Evolutionary conservation across 225 moss, liverwort and hornwort genomes (phyloP).

Genomic region (Bryum argenteum): DNA sequence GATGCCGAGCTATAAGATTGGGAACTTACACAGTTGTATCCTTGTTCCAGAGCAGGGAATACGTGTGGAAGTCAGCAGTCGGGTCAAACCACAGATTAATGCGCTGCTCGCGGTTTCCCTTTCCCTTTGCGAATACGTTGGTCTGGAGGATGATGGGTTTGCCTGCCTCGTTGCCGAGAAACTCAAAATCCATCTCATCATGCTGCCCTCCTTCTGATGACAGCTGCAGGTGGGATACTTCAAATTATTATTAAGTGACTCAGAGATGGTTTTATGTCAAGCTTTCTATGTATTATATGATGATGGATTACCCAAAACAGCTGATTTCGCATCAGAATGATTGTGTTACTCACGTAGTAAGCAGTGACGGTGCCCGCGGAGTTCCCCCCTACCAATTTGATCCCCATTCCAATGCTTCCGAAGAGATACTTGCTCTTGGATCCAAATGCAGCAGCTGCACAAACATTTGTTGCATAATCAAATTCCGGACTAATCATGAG

Average conservation of each 20-base stretch:
- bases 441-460: slow-evolving; percentile 62
- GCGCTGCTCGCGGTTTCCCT: slow-evolving; percentile 60
- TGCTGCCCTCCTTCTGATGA: slow-evolving; percentile 51
- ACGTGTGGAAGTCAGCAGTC: slow-evolving; percentile 54
- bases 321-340: too few relatives aligned
- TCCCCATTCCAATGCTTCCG: slow-evolving; percentile 59
- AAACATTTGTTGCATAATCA: slow-evolving; percentile 13
- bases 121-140: slow-evolving; percentile 60
- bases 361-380: slow-evolving; percentile 67
- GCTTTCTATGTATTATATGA: too few relatives aligned
- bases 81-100: slow-evolving; percentile 67
- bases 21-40: slow-evolving; percentile 48
- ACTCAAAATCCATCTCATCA: slow-evolving; percentile 73
- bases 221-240: slow-evolving; percentile 40
- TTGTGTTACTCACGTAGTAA: slow-evolving; percentile 49
- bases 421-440: slow-evolving; percentile 49
- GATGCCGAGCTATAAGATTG: slow-evolving; percentile 12
- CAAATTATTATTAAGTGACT: slow-evolving; percentile 14
- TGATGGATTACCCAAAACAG: too few relatives aligned
- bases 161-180: slow-evolving; percentile 55
- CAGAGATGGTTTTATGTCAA: slow-evolving; percentile 1
- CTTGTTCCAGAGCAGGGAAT: slow-evolving; percentile 56
- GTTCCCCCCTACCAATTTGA: slow-evolving; percentile 52
- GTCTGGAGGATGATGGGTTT: slow-evolving; percentile 57
- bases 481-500: not conserved